phyloP scores from a whole-genome alignment of 2,329 filamentous ascomycete species.

The Hypoxylon sp. region DNA sequence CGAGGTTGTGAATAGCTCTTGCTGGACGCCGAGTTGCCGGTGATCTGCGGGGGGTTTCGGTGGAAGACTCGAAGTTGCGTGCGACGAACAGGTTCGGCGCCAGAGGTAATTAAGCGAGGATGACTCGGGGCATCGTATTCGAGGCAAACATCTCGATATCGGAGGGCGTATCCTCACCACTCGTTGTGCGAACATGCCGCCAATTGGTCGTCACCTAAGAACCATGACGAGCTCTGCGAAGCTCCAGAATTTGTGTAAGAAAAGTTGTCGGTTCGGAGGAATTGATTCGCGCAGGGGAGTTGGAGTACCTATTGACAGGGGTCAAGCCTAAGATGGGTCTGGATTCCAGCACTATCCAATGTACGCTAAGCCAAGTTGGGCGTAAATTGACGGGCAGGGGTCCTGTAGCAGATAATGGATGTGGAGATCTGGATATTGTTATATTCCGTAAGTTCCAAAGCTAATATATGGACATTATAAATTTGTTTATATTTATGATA shows the following conservation, averaged over 20 bases:
- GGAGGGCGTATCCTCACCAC: constrained; percentile 37
- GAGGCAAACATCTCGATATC: constrained; percentile 36
- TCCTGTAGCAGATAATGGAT: too few relatives aligned
- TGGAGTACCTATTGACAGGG: constrained; percentile 28
- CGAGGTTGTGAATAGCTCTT: constrained; percentile 85
- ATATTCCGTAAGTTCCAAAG: too few relatives aligned
- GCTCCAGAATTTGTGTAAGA: constrained; percentile 13
- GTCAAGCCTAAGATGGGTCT: neutral
- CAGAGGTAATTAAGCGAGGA: constrained; percentile 15
- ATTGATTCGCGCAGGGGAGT: constrained; percentile 28
- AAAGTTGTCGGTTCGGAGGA: constrained; percentile 26
- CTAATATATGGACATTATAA: too few relatives aligned
- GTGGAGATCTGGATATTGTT: too few relatives aligned
- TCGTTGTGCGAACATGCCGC: constrained; percentile 50
- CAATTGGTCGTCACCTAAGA: constrained; percentile 37
- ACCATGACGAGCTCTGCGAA: constrained; percentile 24
- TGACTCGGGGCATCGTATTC: constrained; percentile 33
- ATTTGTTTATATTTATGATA: too few relatives aligned
- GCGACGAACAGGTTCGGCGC: constrained; percentile 51
- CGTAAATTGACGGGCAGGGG: neutral
- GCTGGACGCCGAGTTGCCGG: constrained; percentile 72
- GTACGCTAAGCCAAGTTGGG: constrained; percentile 20
- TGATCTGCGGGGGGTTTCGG: constrained; percentile 64
- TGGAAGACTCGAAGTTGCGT: constrained; percentile 47
- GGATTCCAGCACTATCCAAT: neutral